Percentiles rank a stretch among this genome's conserved stretches.
Evolutionary conservation across 2,329 filamentous ascomycete genomes (phyloP).

Genomic region (Hypomyces rosellus): DNA sequence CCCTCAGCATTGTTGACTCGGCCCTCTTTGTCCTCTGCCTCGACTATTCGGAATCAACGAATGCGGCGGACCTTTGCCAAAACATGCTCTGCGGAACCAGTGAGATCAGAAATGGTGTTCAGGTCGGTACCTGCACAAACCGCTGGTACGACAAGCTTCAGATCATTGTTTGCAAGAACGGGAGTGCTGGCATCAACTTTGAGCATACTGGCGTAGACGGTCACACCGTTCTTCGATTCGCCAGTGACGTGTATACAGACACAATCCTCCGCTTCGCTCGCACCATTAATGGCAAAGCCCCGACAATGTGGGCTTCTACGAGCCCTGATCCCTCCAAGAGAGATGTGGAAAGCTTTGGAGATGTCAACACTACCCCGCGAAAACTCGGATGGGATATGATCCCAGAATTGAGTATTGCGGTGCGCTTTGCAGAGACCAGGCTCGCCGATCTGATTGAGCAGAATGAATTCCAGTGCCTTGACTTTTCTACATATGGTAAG

Average conservation of each 20-base stretch:
- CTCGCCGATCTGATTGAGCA: conserved; percentile 92
- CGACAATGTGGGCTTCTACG: conserved; percentile 81
- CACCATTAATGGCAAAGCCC: conserved; percentile 90
- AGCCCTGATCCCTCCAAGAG: conserved; percentile 91
- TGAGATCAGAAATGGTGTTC: conserved; percentile 84
- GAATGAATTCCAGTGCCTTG: conserved; percentile 89
- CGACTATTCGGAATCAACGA: conserved; percentile 82
- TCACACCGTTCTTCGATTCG: conserved; percentile 92
- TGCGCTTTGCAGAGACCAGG: conserved; percentile 91
- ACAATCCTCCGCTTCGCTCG: conserved; percentile 93
- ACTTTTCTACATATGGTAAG: conserved; percentile 86
- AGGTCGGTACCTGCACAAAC: conserved; percentile 96
- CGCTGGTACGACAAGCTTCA: conserved; percentile 99
- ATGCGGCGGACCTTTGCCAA: conserved; percentile 79
- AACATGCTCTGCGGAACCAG: conserved; percentile 98
- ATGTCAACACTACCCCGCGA: conserved; percentile 88
- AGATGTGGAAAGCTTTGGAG: conserved; percentile 83
- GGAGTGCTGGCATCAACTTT: conserved; percentile 97
- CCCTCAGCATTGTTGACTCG: conserved; percentile 89
- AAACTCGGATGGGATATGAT: conserved; percentile 98
- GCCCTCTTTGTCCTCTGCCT: conserved; percentile 88
- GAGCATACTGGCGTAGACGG: conserved; percentile 98
- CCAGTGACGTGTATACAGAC: conserved; percentile 93
- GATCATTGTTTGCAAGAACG: conserved; percentile 98
- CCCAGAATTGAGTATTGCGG: conserved; percentile 81